Base-by-base conservation (phyloP, 495 filamentous ascomycete species). In the Aspergillus ellipticus region DNA sequence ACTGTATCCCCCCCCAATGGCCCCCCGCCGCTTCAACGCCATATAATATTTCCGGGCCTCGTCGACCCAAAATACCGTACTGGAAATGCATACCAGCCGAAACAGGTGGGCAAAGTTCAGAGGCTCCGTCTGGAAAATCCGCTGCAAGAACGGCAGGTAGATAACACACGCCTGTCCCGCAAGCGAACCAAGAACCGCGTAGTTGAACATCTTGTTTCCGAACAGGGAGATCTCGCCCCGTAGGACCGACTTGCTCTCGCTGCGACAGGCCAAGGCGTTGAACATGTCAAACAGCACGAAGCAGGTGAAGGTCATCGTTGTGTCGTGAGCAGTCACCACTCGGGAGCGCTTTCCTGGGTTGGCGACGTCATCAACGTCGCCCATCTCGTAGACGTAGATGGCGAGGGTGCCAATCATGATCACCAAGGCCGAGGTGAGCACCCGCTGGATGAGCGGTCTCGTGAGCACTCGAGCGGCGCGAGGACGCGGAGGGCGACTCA, bases 221-320 rank as follows among this genome's bases (percentile, higher is more conserved):
- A 90, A 88, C 2, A 97, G 61, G 17, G 85, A 76, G 21, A 97
- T 80, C 66, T 98, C 94, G 41, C 92, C 93, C 26, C 85, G 79
- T 20, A 97, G 82, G 4, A 97, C 78, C 29, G 87, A 92, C 65
- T 98, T 98, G 59, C 79, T 81, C 69, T 97, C 93, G 47, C 89
- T 94, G 49, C 94, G 89, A 71, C 94, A 97, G 8, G 90, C 87
- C 13, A 98, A 78, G 0, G 94, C 94, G 69, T 97, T 96, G 77
- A 96, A 95, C 94, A 98, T 97, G 75, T 98, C 94, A 69, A 96
- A 98, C 22, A 97, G 79, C 20, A 98, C 94, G 65, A 98, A 98
- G 72, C 90, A 95, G 19, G 94, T 98, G 69, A 98, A 98, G 1
- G 94, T 98, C 90, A 97, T 96, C 54, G 94, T 98, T 15, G 94